Percentiles rank a stretch among this genome's conserved stretches.
Conservation (phyloP, 2,329 filamentous ascomycete genomes). For the Juglanconis sp. region DNA sequence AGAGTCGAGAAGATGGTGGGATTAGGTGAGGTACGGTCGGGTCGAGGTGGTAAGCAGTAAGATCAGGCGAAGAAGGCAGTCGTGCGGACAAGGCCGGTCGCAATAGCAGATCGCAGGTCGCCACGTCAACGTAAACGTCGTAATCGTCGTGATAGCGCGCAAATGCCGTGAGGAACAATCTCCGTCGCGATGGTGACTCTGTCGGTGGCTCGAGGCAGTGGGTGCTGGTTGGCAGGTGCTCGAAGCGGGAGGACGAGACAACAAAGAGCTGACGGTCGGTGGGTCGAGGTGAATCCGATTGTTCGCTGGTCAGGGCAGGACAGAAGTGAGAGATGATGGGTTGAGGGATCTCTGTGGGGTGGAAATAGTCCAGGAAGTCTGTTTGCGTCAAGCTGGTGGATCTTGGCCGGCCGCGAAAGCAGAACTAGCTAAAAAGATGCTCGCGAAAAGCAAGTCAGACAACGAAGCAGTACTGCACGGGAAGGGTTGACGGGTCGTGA, state of each 20-base stretch:
- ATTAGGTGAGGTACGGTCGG: neutral
- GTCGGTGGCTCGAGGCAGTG: conserved; percentile 1
- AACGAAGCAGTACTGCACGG: neutral
- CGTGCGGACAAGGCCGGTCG: conserved; percentile 4
- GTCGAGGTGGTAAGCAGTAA: conserved; percentile 2
- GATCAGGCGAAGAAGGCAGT: conserved; percentile 2
- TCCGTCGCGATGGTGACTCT: neutral
- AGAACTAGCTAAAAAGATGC: conserved; percentile 14
- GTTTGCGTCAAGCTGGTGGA: conserved; percentile 1
- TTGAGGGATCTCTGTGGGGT: neutral
- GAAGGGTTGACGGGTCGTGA: neutral
- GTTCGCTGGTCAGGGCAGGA: neutral
- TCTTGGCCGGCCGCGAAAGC: conserved; percentile 5
- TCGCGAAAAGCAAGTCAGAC: conserved; percentile 10
- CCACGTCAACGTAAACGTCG: conserved; percentile 2
- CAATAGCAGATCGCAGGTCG: conserved; percentile 5
- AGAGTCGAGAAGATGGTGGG: neutral
- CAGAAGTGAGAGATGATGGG: neutral
- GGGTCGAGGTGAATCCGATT: neutral
- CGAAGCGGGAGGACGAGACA: neutral
- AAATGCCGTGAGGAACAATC: neutral
- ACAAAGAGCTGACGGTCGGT: conserved; percentile 4
- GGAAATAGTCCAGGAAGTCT: neutral
- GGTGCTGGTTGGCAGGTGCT: neutral
- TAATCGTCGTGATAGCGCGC: conserved; percentile 9